Conservation (phyloP, 805 yeast species). For the Candida alai region DNA sequence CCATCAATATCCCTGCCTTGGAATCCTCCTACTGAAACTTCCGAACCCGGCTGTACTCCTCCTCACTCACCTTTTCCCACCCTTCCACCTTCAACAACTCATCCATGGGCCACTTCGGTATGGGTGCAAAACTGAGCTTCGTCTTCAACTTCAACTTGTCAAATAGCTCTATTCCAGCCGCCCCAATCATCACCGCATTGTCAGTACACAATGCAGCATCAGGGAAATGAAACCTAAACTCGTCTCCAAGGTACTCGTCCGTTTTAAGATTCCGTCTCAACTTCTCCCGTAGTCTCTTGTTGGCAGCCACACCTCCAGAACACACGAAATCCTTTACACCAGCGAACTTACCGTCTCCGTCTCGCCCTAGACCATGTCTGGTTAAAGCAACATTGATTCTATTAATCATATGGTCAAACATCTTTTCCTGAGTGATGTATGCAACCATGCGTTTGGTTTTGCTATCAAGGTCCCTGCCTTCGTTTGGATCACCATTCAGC, state of each 20-base stretch:
- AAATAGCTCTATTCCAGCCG: conserved; percentile 89
- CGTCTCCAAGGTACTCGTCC: conserved; percentile 2
- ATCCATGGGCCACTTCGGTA: conserved; percentile 78
- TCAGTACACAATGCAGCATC: conserved; percentile 78
- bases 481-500: no score
- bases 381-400: conserved; percentile 53
- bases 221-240: conserved; percentile 55
- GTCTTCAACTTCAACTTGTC: conserved; percentile 51
- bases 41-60: conserved; percentile 14
- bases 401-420: conserved; percentile 70
- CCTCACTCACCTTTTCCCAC: conserved; percentile 36
- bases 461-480: conserved; percentile 8
- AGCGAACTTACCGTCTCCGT: conserved; percentile 38
- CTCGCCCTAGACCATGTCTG: conserved; percentile 22
- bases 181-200: conserved; percentile 95
- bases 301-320: conserved; percentile 95
- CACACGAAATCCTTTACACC: conserved; percentile 60
- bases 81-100: conserved; percentile 48
- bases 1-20: no score
- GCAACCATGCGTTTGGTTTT: conserved; percentile 49
- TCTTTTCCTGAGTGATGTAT: conserved; percentile 54
- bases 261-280: conserved; percentile 37
- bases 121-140: conserved; percentile 55
- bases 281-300: conserved; percentile 49
- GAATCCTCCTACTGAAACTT: no score